phyloP scores from a whole-genome alignment of 2,329 filamentous ascomycete species.

The Colletotrichum sansevieriae region DNA sequence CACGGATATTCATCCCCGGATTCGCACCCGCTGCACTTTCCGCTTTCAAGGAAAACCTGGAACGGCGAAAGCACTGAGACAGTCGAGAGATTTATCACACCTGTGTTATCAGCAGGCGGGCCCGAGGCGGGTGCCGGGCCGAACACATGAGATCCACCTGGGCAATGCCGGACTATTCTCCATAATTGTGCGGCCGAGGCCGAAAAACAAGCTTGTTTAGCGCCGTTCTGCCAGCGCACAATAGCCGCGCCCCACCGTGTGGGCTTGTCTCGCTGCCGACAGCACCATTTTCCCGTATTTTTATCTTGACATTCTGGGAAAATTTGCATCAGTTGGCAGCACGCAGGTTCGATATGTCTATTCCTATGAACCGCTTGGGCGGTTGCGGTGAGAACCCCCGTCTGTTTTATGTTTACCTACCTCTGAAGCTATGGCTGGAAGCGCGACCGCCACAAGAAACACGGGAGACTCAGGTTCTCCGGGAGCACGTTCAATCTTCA shows the following conservation, averaged over 20 bases:
- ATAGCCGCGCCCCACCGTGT: conserved; percentile 8
- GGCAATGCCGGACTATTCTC: conserved; percentile 10
- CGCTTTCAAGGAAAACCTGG: neutral
- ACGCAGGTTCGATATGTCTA: conserved; percentile 30
- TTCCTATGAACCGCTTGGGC: conserved; percentile 43
- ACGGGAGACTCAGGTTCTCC: neutral
- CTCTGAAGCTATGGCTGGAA: conserved; percentile 24
- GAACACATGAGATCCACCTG: conserved; percentile 11
- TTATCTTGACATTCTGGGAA: too few species aligned
- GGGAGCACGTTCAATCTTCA: neutral
- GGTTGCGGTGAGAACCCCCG: conserved; percentile 41
- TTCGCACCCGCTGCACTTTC: neutral
- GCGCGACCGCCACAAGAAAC: conserved; percentile 20
- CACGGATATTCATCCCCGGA: conserved; percentile 2
- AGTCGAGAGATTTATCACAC: neutral
- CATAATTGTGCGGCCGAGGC: conserved; percentile 33
- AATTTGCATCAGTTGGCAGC: neutral
- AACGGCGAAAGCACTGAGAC: neutral
- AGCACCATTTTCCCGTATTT: conserved; percentile 11
- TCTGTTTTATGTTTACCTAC: conserved; percentile 13
- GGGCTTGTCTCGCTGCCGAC: conserved; percentile 7
- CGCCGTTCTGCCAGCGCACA: conserved; percentile 32
- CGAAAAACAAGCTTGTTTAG: conserved; percentile 41
- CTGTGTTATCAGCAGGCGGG: neutral
- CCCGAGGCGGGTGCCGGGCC: conserved; percentile 23